Evolutionary conservation across 2,329 filamentous ascomycete genomes (phyloP), one percentile per base, ranked within the genome.

Genomic region (Penicillium aurantiogriseum): DNA sequence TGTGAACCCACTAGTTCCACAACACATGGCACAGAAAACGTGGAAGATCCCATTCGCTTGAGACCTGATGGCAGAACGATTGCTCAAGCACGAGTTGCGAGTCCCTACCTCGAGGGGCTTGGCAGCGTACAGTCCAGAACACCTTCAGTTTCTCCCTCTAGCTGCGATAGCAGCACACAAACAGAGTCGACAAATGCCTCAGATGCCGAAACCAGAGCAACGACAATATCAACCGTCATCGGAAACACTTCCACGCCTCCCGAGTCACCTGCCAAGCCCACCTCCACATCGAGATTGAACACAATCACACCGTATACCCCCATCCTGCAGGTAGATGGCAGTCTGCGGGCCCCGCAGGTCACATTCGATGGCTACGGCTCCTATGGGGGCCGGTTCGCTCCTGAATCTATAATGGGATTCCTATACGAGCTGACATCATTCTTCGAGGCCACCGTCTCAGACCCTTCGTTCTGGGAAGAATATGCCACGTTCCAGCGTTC

Each of bases 401-500:
- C 67, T 43, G 68, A 70, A 64, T 64, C 67, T 2, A 65, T 69
- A 36, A 67, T 70, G 57, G 62, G 60, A 19, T 64, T 67, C 51
- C 58, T 70, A 7, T 56, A 61, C 46, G 63, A 66, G 51, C 63
- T 70, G 54, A 64, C 63, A 42, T 62, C 60, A 40, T 59, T 63
- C 43, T 70, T 70, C 43, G 63, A 69, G 55, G 43, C 57, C 39
- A 63, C 58, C 15, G 38, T 68, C 53, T 67, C 64, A 25, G 67
- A 70, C 40, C 58, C 67, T 25, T 53, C 57, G 1, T 70, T 70
- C 57, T 70, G 68, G 68, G 42, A 52, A 9, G 67, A 68, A 29
- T 70, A 64, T 54, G 57, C 57, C 51, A 61, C 55, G 17, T 62
- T 62, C 44, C 65, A 68, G 44, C 61, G 61, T 17, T 11, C 55